Base-by-base conservation (phyloP, 805 yeast species). In the Clavispora vitiphila region DNA sequence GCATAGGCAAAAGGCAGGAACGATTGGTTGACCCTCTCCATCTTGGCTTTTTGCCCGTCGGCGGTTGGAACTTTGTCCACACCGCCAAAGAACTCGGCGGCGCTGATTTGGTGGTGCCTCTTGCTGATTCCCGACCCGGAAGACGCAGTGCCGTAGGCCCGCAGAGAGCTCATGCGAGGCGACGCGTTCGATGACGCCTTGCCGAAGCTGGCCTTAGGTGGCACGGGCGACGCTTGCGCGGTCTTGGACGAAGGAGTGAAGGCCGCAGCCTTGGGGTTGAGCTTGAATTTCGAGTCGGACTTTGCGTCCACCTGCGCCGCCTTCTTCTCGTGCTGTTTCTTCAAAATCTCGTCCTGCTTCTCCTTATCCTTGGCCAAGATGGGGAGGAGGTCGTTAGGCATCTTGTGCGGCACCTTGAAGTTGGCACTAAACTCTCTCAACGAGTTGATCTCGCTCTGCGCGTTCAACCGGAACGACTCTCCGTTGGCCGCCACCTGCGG, bases 371-470 rank as follows among this genome's bases (percentile, higher is more conserved):
- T 81, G 8, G 90, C 67, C 24, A 83, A 64, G 15, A 84, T 81
- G 7, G 93, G 89, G 46, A 83, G 64, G 46, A 81, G 67, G 53
- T 83, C 89, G 15, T 71, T 62, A 7, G 95, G 91, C 40, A 58
- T 51, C 38, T 56, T 55, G 53, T 77, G 77, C 2, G 83, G 84
- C 23, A 89, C 77, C 61, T 86, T 86, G 62, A 87, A 86, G 51
- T 78, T 84, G 37, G 86, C 87, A 30, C 95, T 78, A 57, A 90
- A 89, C 55, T 85, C 86, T 48, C 78, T 80, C 42, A 87, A 69
- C 9, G 86, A 77, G 48, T 81, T 81, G 48, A 84, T 74, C 57
- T 83, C 88, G 47, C 78, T 76, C 57, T 79, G 78, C 1, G 78
- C 74, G 50, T 67, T 74, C 41, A 72, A 58, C 43, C 74, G 66